Percentiles rank a stretch among this genome's conserved stretches.
Evolutionary conservation across 2,329 filamentous ascomycete genomes (phyloP).

Genomic region (Phaeosphaeriaceae sp.): DNA sequence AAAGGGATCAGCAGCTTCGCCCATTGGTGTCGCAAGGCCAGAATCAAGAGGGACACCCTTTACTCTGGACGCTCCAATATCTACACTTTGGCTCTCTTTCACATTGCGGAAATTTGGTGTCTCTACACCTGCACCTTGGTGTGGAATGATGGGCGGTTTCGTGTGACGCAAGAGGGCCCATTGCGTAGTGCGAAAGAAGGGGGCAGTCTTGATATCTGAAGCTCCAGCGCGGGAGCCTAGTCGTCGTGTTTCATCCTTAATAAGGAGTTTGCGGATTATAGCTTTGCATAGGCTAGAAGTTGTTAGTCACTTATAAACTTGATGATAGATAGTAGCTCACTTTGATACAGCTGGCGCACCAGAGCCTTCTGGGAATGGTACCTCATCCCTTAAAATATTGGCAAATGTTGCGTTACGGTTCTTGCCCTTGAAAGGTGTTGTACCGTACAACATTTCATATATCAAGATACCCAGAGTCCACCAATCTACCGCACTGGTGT

Average conservation of each 20-base stretch:
- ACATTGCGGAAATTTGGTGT: conserved; percentile 98
- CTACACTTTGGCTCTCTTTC: conserved; percentile 95
- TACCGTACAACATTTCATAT: conserved; percentile 99
- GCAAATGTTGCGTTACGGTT: conserved; percentile 98
- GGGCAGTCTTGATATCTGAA: conserved; percentile 93
- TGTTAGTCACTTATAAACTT: neutral
- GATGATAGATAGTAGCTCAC: conserved; percentile 65
- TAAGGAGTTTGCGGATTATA: conserved; percentile 91
- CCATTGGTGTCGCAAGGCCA: conserved; percentile 82
- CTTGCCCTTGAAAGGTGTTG: conserved; percentile 98
- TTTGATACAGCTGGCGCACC: conserved; percentile 87
- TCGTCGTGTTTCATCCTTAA: conserved; percentile 95
- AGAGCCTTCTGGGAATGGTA: conserved; percentile 90
- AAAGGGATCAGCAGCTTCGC: conserved; percentile 85
- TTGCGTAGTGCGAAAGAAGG: conserved; percentile 94
- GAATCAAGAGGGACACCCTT: conserved; percentile 89
- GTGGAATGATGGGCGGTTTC: conserved; percentile 96
- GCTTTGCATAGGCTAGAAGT: conserved; percentile 86
- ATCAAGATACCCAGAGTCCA: conserved; percentile 98
- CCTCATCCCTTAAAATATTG: conserved; percentile 94
- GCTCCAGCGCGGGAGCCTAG: conserved; percentile 93
- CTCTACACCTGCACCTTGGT: conserved; percentile 87
- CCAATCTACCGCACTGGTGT: conserved; percentile 98
- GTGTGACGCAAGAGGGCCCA: conserved; percentile 97
- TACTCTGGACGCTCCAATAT: conserved; percentile 64